Percentiles rank a stretch among this genome's conserved stretches.
Evolutionary conservation across 73 alveolate genomes (phyloP).

Genomic region (Halteria grandinella): DNA sequence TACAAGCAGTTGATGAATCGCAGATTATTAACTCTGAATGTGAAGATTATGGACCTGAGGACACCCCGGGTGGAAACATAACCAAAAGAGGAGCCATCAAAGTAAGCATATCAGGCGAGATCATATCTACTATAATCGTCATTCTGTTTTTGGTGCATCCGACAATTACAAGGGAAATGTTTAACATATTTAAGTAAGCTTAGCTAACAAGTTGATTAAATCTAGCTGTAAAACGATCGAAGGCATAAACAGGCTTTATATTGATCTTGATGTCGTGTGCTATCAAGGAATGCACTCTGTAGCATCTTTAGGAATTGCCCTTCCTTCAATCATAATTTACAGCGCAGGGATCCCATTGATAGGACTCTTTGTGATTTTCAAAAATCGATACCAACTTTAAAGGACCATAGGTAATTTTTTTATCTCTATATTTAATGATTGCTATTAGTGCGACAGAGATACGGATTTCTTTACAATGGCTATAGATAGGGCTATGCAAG

Average conservation of each 20-base stretch:
- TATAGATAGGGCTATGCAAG: too few species aligned
- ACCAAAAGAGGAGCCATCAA: too few species aligned
- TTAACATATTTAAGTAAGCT: not conserved
- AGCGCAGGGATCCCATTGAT: conserved; percentile 32
- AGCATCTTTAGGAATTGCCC: not conserved
- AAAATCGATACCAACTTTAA: not conserved
- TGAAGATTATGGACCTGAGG: too few species aligned
- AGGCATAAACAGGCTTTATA: not conserved
- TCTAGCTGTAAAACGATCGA: not conserved
- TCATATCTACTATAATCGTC: not conserved
- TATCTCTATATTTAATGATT: too few species aligned
- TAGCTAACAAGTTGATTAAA: too few species aligned
- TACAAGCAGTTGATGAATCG: too few species aligned
- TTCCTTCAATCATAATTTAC: conserved; percentile 48
- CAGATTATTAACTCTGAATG: too few species aligned
- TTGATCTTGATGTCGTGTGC: not conserved
- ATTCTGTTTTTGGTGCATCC: conserved; percentile 29
- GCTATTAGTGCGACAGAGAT: not conserved
- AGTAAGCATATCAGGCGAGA: too few species aligned
- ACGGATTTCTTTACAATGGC: conserved; percentile 53
- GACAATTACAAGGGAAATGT: not conserved
- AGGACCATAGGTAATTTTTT: too few species aligned
- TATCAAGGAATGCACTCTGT: not conserved
- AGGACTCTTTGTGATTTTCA: not conserved
- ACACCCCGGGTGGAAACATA: too few species aligned